A percentile compares a stretch with the other conserved stretches of the same genome.
These are phyloP conservation scores for Capsicum pubescens DNA, from an alignment of 257 asterid species.

Conservation along the genomic window DNA sequence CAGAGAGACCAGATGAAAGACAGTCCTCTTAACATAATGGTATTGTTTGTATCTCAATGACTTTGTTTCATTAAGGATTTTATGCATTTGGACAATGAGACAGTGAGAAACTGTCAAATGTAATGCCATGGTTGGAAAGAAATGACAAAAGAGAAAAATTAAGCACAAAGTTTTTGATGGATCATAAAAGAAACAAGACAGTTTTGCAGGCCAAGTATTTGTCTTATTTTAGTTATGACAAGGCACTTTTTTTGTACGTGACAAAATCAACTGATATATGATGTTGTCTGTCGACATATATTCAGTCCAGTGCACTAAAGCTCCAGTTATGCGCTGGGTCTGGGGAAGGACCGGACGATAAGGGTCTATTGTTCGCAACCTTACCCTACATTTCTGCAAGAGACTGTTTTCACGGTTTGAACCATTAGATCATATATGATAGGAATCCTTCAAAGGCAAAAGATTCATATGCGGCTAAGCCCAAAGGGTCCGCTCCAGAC, in stretches of 20 bases:
- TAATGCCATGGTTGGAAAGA: background rate
- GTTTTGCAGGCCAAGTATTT: conserved; percentile 25
- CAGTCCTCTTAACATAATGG: background rate
- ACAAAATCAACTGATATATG: no score
- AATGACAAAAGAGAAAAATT: background rate
- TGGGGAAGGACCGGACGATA: no score
- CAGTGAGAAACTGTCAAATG: background rate
- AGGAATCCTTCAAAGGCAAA: background rate
- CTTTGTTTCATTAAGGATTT: background rate
- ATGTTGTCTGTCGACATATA: no score
- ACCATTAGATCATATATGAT: no score
- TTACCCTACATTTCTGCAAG: no score
- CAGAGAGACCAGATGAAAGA: background rate
- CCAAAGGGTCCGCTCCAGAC: background rate
- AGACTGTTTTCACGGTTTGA: no score
- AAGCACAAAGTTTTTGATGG: background rate
- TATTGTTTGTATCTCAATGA: background rate
- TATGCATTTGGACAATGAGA: conserved; percentile 13
- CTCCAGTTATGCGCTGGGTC: no score
- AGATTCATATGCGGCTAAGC: background rate
- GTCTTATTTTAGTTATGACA: background rate
- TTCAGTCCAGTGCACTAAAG: no score
- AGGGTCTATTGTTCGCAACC: no score
- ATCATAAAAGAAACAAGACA: background rate
- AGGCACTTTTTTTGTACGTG: background rate